These are phyloP conservation scores for Escallonia rubra DNA, from an alignment of 129 eudicot genomes.

Conservation along the genomic window DNA sequence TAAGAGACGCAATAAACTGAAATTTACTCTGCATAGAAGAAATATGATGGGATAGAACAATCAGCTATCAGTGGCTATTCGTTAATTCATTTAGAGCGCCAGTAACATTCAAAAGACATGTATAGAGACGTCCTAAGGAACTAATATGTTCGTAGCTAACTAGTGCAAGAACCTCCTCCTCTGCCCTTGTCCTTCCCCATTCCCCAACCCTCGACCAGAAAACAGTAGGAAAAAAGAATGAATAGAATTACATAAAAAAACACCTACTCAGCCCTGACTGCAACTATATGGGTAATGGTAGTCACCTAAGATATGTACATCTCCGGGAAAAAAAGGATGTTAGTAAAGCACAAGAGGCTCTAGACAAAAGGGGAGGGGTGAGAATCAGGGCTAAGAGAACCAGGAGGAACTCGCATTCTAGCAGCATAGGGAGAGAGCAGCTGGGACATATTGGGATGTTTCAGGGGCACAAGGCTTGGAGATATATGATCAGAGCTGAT, in stretches of 20 bases:
- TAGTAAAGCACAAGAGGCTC: neutral
- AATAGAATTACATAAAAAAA: neutral
- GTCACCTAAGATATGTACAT: slow-evolving; percentile 17
- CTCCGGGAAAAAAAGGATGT: neutral
- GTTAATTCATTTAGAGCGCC: neutral
- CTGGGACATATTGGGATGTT: slow-evolving; percentile 4
- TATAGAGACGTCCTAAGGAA: neutral
- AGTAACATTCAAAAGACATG: too few species aligned
- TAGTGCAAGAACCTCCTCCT: neutral
- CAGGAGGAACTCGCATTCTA: neutral
- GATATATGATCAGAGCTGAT: slow-evolving; percentile 15
- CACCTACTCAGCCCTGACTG: neutral
- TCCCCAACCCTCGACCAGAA: neutral
- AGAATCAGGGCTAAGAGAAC: slow-evolving; percentile 2
- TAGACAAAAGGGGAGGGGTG: slow-evolving; percentile 5
- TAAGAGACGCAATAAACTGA: neutral
- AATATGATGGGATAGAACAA: neutral
- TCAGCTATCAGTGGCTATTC: neutral
- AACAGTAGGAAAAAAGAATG: neutral
- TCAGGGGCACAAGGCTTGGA: slow-evolving; percentile 15
- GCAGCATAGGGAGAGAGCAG: slow-evolving; percentile 10
- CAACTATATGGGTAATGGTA: neutral
- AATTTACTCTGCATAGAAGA: neutral
- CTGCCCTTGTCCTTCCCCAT: neutral
- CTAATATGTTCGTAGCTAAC: neutral